Base-by-base conservation (phyloP, 129 eudicot genomes). In the Glebionis coronaria region DNA sequence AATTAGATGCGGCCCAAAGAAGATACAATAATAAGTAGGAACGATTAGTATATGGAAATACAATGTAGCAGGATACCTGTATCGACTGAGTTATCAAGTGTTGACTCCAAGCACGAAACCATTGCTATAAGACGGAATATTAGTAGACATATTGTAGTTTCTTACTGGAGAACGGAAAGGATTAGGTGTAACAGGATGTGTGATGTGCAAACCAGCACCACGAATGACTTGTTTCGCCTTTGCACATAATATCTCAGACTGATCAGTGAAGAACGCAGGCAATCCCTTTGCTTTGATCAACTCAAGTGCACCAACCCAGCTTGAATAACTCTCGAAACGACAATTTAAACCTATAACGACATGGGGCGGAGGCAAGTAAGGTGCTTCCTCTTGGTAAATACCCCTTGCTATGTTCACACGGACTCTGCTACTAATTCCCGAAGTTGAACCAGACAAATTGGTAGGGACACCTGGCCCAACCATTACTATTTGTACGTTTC, bases 101-200 rank as follows among this genome's bases (percentile, higher is more conserved):
- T 76, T 79, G 44, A 77, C 85, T 63, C 85, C 89, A 69, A 84
- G 65, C 74, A 81, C 71, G 15, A 83, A 80, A 15, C 83, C 69
- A 42, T 81, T 84, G 72, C 76, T 81, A 38, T 77, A 78, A 2
- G 81, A 80, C 6, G 85, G 83, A 63, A 78, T 68, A 71, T 74
- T 74, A 11, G 75, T 78, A 9, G 81, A 80, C 44, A 76, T 50
- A 28, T 69, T 63, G 49, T 56, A 64, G 65, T 56, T 81, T 53
- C 83, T 70, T 61, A 80, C 69, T 4, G 83, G 89, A 47, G 83
- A 83, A 29, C 88, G 85, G 46, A 76, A 83, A 16, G 88, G 85
- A 77, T 80, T 83, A 5, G 88, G 88, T 15, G 82, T 83, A 50
- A 83, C 80, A 12, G 85, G 80, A 47, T 76, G 79, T 38, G 82